Conservation (phyloP, 495 filamentous ascomycete species). For the Xylaria telfairii region DNA sequence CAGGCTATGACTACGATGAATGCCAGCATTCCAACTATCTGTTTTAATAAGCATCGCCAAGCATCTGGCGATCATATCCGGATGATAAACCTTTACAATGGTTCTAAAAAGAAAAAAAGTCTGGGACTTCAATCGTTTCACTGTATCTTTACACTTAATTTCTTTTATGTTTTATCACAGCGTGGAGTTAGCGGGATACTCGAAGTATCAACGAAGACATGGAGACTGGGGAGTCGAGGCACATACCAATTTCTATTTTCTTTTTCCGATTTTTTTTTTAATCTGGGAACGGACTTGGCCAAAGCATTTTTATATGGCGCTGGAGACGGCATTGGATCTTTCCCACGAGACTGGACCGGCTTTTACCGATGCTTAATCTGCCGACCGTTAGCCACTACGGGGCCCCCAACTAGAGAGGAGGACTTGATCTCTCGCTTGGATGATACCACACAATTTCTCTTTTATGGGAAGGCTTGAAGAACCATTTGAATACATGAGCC, state of each 20-base stretch:
- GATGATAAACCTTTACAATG: neutral
- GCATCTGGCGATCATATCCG: neutral
- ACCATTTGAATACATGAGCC: conserved; percentile 30
- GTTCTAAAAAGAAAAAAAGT: conserved; percentile 22
- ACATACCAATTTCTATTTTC: conserved; percentile 17
- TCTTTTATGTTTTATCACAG: conserved; percentile 38
- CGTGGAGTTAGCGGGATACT: conserved; percentile 42
- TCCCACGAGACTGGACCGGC: conserved; percentile 25
- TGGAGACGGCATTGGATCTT: conserved; percentile 22
- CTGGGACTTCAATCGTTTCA: conserved; percentile 24
- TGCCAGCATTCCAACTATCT: conserved; percentile 6
- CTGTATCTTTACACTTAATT: conserved; percentile 33
- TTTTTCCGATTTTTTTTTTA: neutral
- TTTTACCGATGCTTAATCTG: conserved; percentile 37
- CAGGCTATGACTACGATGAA: conserved; percentile 15
- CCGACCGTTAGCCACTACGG: conserved; percentile 29
- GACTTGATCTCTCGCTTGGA: conserved; percentile 42
- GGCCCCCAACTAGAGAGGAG: conserved; percentile 32
- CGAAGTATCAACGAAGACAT: conserved; percentile 28
- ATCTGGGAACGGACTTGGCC: conserved; percentile 31
- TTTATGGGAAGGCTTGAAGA: conserved; percentile 17
- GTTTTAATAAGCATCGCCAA: conserved; percentile 19
- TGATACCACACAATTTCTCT: conserved; percentile 42
- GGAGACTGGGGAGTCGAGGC: conserved; percentile 34
- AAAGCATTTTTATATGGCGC: conserved; percentile 32